Conservation (phyloP, 805 yeast species). For the Hermanozyma aechmeae region DNA sequence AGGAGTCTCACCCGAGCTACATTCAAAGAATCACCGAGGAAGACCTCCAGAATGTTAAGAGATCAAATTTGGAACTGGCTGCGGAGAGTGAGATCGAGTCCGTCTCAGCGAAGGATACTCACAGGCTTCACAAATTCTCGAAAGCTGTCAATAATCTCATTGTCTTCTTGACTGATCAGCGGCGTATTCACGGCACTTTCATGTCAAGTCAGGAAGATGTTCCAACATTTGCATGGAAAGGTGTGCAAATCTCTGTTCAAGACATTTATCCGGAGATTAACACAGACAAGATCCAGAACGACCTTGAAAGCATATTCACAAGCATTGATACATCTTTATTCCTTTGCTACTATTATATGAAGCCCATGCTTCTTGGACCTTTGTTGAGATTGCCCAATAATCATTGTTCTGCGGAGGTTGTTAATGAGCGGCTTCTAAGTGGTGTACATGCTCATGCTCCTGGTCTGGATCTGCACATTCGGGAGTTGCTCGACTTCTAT, state of each 20-base stretch:
- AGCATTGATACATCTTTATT: constrained; percentile 75
- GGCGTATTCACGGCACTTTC: constrained; percentile 29
- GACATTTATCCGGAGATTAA: constrained; percentile 31
- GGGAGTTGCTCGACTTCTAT: constrained; percentile 73
- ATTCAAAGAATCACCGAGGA: no score
- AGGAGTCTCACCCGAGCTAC: no score
- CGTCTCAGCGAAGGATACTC: neutral
- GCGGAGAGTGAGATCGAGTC: no score
- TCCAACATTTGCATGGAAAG: constrained; percentile 33
- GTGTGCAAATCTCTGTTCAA: constrained; percentile 29
- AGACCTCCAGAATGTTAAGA: no score
- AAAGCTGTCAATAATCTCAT: constrained; percentile 34
- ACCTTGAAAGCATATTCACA: constrained; percentile 23
- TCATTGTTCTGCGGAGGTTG: constrained; percentile 58
- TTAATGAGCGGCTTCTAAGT: constrained; percentile 41
- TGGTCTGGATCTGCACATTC: constrained; percentile 32
- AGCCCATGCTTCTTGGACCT: constrained; percentile 73
- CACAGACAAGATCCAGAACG: constrained; percentile 10
- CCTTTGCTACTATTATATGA: constrained; percentile 58
- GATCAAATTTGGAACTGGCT: no score
- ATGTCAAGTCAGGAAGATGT: constrained; percentile 7
- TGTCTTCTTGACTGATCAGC: constrained; percentile 42
- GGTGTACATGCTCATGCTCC: constrained; percentile 17
- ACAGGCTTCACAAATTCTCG: constrained; percentile 10
- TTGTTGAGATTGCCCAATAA: constrained; percentile 66